These are phyloP conservation scores for Bipolaris zeicola DNA, from an alignment of 2,329 filamentous ascomycete genomes.

Conservation along the genomic window DNA sequence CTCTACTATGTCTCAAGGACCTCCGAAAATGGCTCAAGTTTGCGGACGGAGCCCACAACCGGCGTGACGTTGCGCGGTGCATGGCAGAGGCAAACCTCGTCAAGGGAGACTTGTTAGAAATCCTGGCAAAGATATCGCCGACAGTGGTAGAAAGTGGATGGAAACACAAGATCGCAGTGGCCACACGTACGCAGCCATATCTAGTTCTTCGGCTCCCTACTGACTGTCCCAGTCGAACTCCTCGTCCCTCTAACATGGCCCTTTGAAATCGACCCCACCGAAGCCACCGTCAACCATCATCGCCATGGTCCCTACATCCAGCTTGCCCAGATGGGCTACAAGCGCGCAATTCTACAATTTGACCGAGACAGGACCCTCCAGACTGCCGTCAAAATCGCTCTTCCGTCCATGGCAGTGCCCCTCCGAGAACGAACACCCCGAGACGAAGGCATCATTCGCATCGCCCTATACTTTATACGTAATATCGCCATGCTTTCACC, in stretches of 20 bases:
- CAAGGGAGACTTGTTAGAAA: constrained; percentile 85
- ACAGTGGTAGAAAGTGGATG: constrained; percentile 73
- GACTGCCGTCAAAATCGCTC: constrained; percentile 76
- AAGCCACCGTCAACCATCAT: constrained; percentile 92
- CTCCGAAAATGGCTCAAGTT: constrained; percentile 94
- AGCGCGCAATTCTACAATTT: constrained; percentile 83
- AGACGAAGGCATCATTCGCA: constrained; percentile 90
- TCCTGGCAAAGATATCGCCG: constrained; percentile 76
- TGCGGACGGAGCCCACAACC: constrained; percentile 90
- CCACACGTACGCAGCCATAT: constrained; percentile 62
- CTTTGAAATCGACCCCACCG: constrained; percentile 75
- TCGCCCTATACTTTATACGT: constrained; percentile 85
- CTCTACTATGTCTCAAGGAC: constrained; percentile 87
- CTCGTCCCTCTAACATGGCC: constrained; percentile 95
- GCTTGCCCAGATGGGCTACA: constrained; percentile 86
- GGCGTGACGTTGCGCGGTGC: constrained; percentile 92
- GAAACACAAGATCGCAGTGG: constrained; percentile 78
- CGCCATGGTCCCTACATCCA: constrained; percentile 88
- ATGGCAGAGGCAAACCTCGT: constrained; percentile 92
- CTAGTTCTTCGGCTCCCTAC: background rate
- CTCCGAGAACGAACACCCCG: constrained; percentile 75
- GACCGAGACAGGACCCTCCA: constrained; percentile 78
- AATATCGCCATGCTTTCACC: constrained; percentile 87
- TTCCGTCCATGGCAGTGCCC: constrained; percentile 83
- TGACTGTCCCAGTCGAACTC: constrained; percentile 68